Conservation (phyloP, 345 rosid genomes). For the Lepidium africanum region DNA sequence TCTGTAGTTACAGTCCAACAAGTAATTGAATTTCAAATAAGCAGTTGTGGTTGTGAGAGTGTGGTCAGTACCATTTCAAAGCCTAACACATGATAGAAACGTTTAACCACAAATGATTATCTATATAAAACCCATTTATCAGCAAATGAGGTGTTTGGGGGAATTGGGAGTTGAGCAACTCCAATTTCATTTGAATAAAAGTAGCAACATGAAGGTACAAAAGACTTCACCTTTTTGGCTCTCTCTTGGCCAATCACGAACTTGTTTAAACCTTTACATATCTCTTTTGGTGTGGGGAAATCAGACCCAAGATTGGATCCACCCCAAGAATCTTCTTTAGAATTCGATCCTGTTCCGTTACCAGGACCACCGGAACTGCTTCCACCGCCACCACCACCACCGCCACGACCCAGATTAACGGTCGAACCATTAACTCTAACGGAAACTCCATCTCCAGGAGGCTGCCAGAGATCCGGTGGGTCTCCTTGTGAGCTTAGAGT, state of each 20-base stretch:
- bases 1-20: background rate
- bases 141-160: background rate
- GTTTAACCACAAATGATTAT: background rate
- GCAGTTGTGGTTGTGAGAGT: background rate
- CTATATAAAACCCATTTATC: background rate
- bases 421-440: constrained; percentile 37
- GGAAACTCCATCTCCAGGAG: constrained; percentile 80
- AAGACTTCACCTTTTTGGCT: constrained; percentile 75
- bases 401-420: constrained; percentile 36
- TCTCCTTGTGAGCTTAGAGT: constrained; percentile 57
- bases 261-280: constrained; percentile 83
- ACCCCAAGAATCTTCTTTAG: constrained; percentile 83
- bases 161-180: background rate
- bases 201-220: background rate
- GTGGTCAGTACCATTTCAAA: background rate
- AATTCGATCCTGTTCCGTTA: constrained; percentile 37
- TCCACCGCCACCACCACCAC: constrained; percentile 35
- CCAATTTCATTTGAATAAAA: background rate
- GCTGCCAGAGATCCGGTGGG: constrained; percentile 99
- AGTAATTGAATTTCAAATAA: background rate
- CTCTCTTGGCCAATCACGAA: constrained; percentile 97
- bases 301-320: constrained; percentile 82
- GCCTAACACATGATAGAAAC: background rate
- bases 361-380: constrained; percentile 8
- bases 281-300: constrained; percentile 96